phyloP scores from a whole-genome alignment of 352 stramenopile genomes.

The Phytophthora nicotianae region DNA sequence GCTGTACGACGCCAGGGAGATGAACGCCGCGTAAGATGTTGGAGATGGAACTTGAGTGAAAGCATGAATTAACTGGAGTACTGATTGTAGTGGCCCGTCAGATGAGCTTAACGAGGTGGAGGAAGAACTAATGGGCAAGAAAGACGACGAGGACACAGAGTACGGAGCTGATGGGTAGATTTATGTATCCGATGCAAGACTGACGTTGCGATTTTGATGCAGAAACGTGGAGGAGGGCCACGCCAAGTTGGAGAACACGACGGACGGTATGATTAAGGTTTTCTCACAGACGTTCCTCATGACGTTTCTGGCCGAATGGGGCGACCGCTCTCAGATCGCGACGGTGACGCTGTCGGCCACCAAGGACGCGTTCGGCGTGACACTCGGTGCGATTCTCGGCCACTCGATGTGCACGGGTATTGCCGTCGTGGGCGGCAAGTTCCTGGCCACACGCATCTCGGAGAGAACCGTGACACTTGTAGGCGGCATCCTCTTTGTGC shows the following conservation, averaged over 20 bases:
- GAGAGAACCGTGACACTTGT: constrained; percentile 97
- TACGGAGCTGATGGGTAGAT: constrained; percentile 28
- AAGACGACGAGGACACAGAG: constrained; percentile 71
- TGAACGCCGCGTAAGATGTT: constrained; percentile 69
- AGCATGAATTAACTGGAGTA: neutral
- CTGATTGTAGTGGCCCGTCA: constrained; percentile 59
- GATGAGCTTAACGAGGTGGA: constrained; percentile 85
- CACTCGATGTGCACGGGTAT: constrained; percentile 98
- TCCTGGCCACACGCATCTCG: constrained; percentile 97
- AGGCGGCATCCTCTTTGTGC: constrained; percentile 96
- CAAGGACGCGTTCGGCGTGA: constrained; percentile 96
- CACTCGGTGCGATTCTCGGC: constrained; percentile 95
- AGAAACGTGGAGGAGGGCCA: constrained; percentile 39
- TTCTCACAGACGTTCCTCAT: constrained; percentile 96
- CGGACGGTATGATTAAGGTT: constrained; percentile 84
- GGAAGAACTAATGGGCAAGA: constrained; percentile 87
- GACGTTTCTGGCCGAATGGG: constrained; percentile 99
- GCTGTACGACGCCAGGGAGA: constrained; percentile 86
- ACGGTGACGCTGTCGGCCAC: constrained; percentile 97
- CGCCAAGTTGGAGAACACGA: constrained; percentile 27
- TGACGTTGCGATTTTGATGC: neutral
- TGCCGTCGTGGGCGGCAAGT: constrained; percentile 96
- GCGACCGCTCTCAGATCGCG: constrained; percentile 98
- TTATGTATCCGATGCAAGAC: neutral
- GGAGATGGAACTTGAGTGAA: constrained; percentile 3